These are phyloP conservation scores for Paramecium pentaurelia DNA, from an alignment of 73 alveolate species.

Conservation along the genomic window DNA sequence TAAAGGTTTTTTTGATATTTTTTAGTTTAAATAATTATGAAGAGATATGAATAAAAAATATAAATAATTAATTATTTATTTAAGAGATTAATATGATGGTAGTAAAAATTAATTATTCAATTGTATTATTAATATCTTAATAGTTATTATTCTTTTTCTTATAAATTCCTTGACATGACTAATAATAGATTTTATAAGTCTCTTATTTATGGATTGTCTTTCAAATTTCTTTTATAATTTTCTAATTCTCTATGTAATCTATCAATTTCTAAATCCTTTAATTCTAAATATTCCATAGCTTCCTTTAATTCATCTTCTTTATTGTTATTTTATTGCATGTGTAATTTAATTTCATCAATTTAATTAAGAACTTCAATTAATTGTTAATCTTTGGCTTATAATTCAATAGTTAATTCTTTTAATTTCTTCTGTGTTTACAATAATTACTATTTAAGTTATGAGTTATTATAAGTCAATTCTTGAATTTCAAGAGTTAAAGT, in stretches of 20 bases:
- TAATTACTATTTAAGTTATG: not conserved
- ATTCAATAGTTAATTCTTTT: not conserved
- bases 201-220: not conserved
- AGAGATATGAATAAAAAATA: too few species aligned
- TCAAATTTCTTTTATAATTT: not conserved
- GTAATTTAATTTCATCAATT: not conserved
- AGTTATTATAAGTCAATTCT: not conserved
- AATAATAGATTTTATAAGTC: not conserved
- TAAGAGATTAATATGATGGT: not conserved
- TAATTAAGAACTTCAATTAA: not conserved
- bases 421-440: not conserved
- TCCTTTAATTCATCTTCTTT: not conserved
- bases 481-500: conserved; percentile 3
- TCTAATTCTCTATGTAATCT: conserved; percentile 23
- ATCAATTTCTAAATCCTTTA: conserved; percentile 30
- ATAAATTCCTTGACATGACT: not conserved
- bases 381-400: not conserved
- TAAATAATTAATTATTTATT: not conserved
- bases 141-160: conserved; percentile 18
- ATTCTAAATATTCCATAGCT: conserved; percentile 34
- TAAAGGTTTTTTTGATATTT: not conserved
- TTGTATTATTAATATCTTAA: not conserved
- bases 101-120: not conserved
- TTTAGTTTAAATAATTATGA: too few species aligned
- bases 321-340: not conserved